Base-by-base conservation (phyloP, 1,284 basidiomycete species). In the Marasmius fiardii region DNA sequence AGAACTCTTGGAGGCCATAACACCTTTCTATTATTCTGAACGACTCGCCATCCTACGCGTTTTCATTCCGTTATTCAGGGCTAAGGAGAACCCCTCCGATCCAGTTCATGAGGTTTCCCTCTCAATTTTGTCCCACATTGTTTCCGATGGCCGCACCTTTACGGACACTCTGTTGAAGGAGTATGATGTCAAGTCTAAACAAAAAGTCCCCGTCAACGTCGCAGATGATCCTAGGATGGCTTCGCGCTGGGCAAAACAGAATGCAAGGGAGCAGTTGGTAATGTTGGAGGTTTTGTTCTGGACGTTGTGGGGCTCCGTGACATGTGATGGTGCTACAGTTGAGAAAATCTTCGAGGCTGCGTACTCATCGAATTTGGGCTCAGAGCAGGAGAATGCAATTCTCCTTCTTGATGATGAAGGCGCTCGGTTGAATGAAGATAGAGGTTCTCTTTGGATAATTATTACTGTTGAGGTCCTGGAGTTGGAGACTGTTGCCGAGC, bases 241-340 rank as follows among this genome's bases (percentile, higher is more conserved):
- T 1, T 77, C 85, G 3, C 73, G 77, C 37, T 92, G 90, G 86
- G 88, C 86, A 18, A 93, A 91, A 67, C 92, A 93, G 65, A 87
- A 85, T 62, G 67, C 83, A 18, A 83, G 81, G 64, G 90, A 94
- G 67, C 93, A 95, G 65, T 74, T 94, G 28, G 84, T 86, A 7
- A 68, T 93, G 21, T 73, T 95, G 45, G 93, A 95, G 64, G 81
- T 93, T 34, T 75, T 93, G 31, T 95, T 95, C 67, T 92, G 91
- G 81, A 79, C 86, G 2, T 85, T 92, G 81, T 93, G 89, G 83
- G 84, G 81, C n/a, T 86, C 85, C 57, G 81, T 85, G 6, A 72
- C 85, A 0, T 86, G 90, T 61, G 78, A 76, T 35, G 88, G 87
- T 2, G 70, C 76, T 1, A 68, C 88, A 55, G 83, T 92, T 26